phyloP scores from a whole-genome alignment of 2,329 filamentous ascomycete species.

The Phaeosphaeriaceae sp. region DNA sequence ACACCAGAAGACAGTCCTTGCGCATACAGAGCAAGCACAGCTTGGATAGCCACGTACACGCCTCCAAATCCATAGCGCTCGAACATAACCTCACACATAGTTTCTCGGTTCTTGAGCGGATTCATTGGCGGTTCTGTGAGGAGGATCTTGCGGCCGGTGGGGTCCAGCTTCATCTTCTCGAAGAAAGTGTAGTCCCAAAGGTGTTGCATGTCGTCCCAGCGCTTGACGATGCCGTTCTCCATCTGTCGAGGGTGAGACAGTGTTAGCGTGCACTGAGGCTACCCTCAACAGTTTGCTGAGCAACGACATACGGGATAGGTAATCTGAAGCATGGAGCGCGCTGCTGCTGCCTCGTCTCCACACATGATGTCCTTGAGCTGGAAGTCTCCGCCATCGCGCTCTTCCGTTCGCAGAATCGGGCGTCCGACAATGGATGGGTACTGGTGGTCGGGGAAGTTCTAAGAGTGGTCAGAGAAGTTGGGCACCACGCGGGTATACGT shows the following conservation, averaged over 20 bases:
- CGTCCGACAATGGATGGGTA: constrained; percentile 98
- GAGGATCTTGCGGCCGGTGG: constrained; percentile 92
- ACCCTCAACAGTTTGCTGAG: constrained; percentile 14
- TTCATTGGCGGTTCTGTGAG: constrained; percentile 98
- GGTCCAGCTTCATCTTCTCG: constrained; percentile 95
- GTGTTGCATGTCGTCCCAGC: constrained; percentile 99
- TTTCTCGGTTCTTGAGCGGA: constrained; percentile 92
- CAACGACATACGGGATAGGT: constrained; percentile 77
- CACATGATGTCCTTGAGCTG: constrained; percentile 99
- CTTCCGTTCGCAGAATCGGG: constrained; percentile 95
- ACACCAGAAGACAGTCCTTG: constrained; percentile 87
- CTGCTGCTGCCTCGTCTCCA: constrained; percentile 95
- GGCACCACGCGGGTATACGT: neutral
- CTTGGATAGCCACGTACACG: constrained; percentile 97
- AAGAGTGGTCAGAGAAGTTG: constrained; percentile 12
- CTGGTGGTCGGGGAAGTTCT: constrained; percentile 99
- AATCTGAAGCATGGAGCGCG: constrained; percentile 96
- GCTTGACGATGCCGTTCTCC: constrained; percentile 99
- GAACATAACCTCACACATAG: constrained; percentile 99
- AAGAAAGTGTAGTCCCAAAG: constrained; percentile 99
- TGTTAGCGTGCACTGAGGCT: constrained; percentile 33
- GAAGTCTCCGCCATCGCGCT: constrained; percentile 73
- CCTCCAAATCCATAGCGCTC: constrained; percentile 95
- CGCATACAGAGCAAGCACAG: constrained; percentile 92
- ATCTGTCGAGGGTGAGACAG: constrained; percentile 63